These are phyloP conservation scores for Backusella morwellensis DNA, from an alignment of 192 early-diverging fungal genomes.

Conservation along the genomic window DNA sequence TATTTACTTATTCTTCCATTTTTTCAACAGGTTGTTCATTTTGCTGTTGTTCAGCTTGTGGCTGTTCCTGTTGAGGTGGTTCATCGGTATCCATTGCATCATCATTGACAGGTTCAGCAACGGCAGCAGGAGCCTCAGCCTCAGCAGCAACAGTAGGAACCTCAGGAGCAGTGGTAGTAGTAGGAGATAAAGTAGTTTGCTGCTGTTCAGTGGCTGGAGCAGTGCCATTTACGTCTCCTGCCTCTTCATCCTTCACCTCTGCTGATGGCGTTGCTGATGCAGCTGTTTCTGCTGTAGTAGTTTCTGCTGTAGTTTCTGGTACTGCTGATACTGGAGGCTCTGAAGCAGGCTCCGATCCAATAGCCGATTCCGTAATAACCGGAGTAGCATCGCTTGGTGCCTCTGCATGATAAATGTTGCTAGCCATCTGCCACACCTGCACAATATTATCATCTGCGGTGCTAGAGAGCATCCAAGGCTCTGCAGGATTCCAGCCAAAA, in stretches of 20 bases:
- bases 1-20: neutral
- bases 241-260: neutral
- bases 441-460: constrained; percentile 97
- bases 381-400: neutral
- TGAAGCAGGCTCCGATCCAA: neutral
- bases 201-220: neutral
- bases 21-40: neutral
- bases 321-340: neutral
- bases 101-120: neutral
- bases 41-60: neutral
- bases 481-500: constrained; percentile 92
- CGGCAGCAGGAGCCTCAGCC: neutral
- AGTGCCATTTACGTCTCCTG: neutral
- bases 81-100: neutral
- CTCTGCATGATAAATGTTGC: constrained; percentile 1
- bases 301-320: neutral
- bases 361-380: neutral
- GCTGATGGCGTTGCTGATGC: neutral
- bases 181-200: neutral
- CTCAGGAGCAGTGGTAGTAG: too few relatives aligned
- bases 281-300: neutral
- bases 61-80: neutral
- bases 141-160: neutral
- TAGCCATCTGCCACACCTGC: constrained; percentile 97
- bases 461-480: constrained; percentile 93